Conservation (phyloP, 2,329 filamentous ascomycete species). For the Dryadomyces quercivorus region DNA sequence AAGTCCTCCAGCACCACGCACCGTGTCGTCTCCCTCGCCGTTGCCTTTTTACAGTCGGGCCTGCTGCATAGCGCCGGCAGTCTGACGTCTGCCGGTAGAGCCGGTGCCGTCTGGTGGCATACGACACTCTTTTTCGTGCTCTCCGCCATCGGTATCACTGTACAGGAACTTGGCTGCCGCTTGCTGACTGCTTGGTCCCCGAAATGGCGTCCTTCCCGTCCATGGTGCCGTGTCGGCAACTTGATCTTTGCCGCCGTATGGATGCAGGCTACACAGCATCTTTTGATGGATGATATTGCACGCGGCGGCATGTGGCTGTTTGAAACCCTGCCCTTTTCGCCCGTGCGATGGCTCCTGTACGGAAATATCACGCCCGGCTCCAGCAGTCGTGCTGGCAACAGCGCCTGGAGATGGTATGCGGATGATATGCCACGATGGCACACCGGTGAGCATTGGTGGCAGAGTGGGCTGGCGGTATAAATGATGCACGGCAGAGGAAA, state of each 20-base stretch:
- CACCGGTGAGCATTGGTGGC: conserved; percentile 50
- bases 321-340: conserved; percentile 70
- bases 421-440: conserved; percentile 42
- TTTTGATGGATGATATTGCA: conserved; percentile 67
- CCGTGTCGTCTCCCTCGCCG: conserved; percentile 12
- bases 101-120: conserved; percentile 32
- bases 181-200: conserved; percentile 15
- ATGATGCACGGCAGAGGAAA: not conserved
- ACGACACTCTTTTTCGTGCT: conserved; percentile 60
- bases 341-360: conserved; percentile 41
- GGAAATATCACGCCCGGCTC: too few species aligned
- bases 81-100: conserved; percentile 44
- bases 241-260: conserved; percentile 50
- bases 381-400: conserved; percentile 26
- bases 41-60: conserved; percentile 56
- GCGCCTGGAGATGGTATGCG: conserved; percentile 55
- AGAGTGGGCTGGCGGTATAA: conserved; percentile 27
- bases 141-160: conserved; percentile 51
- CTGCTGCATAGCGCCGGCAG: conserved; percentile 61
- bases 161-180: conserved; percentile 36
- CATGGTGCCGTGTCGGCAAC: conserved; percentile 41
- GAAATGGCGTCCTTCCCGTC: not conserved
- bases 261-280: conserved; percentile 52
- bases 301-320: conserved; percentile 64
- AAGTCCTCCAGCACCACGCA: conserved; percentile 15